Conservation (phyloP, 108 stramenopile genomes). For the Ochromonas danica region DNA sequence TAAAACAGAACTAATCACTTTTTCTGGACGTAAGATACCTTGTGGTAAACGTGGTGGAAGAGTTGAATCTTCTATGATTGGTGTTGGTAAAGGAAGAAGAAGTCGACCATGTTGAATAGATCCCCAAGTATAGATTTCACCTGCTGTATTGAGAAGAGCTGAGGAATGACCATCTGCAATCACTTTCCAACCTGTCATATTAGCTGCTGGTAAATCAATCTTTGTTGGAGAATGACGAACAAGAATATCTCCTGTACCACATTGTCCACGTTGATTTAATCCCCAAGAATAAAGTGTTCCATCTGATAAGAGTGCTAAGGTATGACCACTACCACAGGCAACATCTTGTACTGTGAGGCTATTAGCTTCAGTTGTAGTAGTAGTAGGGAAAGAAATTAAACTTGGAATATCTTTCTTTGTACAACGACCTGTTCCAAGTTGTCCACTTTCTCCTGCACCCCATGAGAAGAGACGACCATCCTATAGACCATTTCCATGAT, state of each 20-base stretch:
- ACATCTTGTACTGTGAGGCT: neutral
- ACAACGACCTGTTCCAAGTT: neutral
- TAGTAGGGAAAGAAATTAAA: neutral
- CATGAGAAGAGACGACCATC: neutral
- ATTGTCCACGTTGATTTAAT: neutral
- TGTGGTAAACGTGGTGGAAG: neutral
- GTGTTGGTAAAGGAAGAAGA: neutral
- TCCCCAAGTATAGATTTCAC: neutral
- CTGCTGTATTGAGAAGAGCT: neutral
- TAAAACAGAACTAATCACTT: neutral
- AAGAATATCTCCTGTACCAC: neutral
- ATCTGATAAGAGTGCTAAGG: neutral
- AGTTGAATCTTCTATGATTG: neutral
- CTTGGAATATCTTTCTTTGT: neutral
- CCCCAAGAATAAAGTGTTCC: neutral
- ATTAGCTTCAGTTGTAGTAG: neutral
- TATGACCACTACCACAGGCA: neutral
- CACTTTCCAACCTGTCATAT: neutral
- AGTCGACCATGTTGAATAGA: neutral
- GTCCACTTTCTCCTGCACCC: slow-evolving; percentile 4
- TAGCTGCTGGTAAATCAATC: neutral
- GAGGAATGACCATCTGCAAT: neutral
- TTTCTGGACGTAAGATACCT: neutral
- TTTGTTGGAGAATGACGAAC: neutral
- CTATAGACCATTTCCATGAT: no score